Evolutionary conservation across 2,329 filamentous ascomycete species (phyloP), one percentile per base, ranked within the genome.

Genomic region (Coniochaeta sp.): DNA sequence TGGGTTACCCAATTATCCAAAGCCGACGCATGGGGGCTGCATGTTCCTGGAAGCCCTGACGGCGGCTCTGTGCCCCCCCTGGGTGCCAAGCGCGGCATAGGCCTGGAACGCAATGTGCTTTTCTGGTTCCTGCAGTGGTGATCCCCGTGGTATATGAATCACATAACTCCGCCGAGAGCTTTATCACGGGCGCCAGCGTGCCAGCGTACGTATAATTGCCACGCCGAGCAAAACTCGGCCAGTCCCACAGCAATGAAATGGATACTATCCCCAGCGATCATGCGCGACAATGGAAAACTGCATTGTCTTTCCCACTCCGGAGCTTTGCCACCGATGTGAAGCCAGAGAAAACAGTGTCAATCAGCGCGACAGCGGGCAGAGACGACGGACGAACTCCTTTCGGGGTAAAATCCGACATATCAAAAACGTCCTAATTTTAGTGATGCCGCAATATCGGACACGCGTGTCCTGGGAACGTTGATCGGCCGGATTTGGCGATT

Each of bases 51-150:
- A 12, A 47, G 47, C 47, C 16, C 30, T 52, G 47, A 17, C 14
- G 4, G 22, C 47, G 47, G 47, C 47, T 52, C 47, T 52, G 22
- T 12, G 22, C 14, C 26, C 14, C 22, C 14, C 14, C n/a, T 17
- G 14, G 24, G 24, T 17, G 47, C 47, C 22, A 52, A 47, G 42
- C 7, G 22, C 42, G 42, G 42, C 42, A n/a, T 47, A 9, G 42
- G 12, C 24, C 9, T 24, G 24, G 19, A 40, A 5, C 24, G n/a
- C 19, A 55, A n/a, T n/a, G 14, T 10, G 19, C 34, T 56, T 24
- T 56, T 16, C 24, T 55, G 54, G 54, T 56, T 38, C 54, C 54
- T 56, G 54, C 54, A 56, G 28, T 14, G 54, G 38, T 40, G 38
- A 17, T 40, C 2, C 16, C 10, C 6, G 9, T 40, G 17, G 3